Base-by-base conservation (phyloP, 805 yeast genomes). In the Barnettozyma californica region DNA sequence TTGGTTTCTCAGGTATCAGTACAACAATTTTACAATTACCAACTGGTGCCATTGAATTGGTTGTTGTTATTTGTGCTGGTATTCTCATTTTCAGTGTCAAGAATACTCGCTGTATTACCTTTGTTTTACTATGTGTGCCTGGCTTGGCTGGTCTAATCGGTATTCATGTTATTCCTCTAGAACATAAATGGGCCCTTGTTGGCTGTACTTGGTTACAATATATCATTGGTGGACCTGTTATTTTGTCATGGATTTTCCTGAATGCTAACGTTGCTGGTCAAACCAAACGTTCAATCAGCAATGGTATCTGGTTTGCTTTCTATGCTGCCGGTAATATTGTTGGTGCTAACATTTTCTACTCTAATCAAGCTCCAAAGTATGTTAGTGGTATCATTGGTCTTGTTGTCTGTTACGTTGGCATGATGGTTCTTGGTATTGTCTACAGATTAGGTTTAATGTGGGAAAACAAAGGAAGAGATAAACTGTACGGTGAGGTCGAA, bases 271-370 rank as follows among this genome's bases (percentile, higher is more conserved):
- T 44, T 41, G 65, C 76, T 9, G 75, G 75, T 35, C 65, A 71
- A 52, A 71, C 78, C 13, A 75, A 76, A 55, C 65, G 68, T 46
- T 48, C 70, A 10, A 63, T 66, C 18, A 67, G 73, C 57, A 69
- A 65, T 43, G 68, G 65, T 33, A 53, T 71, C 56, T 59, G 61
- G 40, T 64, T 68, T 67, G 55, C 65, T 9, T 62, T 64, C 1
- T 76, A 75, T 55, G 64, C 72, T 41, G 53, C 72, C 31, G 64
- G 72, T 13, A 75, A 75, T 51, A 66, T 75, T 41, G 63, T 74
- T 21, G 68, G 76, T 9, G 78, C 80, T 5, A 79, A 75, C 54
- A 59, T 74, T 35, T 75, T 77, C 74, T 63, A 65, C 35, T 45
- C 52, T 25, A 47, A 45, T 20, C 69, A 64, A 53, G 70, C 68